Evolutionary conservation across 2,329 filamentous ascomycete species (phyloP), one percentile per base, ranked within the genome.

Genomic region (Calonectria pseudoturangicola): DNA sequence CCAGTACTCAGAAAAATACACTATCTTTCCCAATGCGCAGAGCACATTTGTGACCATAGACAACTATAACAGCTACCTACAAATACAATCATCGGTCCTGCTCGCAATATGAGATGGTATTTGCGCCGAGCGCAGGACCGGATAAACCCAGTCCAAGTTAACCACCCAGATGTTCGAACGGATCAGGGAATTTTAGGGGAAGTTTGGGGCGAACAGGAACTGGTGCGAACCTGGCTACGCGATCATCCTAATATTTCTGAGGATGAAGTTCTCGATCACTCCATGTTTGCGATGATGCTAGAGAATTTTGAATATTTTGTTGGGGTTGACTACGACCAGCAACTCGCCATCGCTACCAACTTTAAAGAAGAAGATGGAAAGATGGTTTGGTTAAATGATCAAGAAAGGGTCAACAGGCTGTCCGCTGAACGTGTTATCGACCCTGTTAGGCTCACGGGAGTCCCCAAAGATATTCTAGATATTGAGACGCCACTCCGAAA

Each of bases 161-260:
- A 72, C 0, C 71, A 74, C 0, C 54, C 41, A 1, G 18, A 73
- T 0, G 48, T 82, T 0, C 74, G 71, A 33, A 80, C 79, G n/a
- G 79, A 82, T 13, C 81, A 82, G 33, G 79, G 79, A 7, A 51
- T 82, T 4, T 75, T 81, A 18, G 80, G 72, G 0, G 77, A 82
- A 25, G 75, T 82, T 0, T 78, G 80, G 10, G 79, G 77, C 0
- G 79, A 81, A 70, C 76, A 75, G 28, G 75, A 78, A 28, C 68
- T 79, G 0, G 76, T 68, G 65, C 68, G 76, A n/a, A 66, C 60
- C 0, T 67, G 54, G 47, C 28, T 66, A 0, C 47, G 66, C 12
- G 58, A 68, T 12, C 36, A 48, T 30, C 54, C 58, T 50, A 30
- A 67, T 50, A 15, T 33, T 15, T 5, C 16, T 54, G 1, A 58